Evolutionary conservation across 805 yeast genomes (phyloP).

Genomic region (Blastobotrys americana): DNA sequence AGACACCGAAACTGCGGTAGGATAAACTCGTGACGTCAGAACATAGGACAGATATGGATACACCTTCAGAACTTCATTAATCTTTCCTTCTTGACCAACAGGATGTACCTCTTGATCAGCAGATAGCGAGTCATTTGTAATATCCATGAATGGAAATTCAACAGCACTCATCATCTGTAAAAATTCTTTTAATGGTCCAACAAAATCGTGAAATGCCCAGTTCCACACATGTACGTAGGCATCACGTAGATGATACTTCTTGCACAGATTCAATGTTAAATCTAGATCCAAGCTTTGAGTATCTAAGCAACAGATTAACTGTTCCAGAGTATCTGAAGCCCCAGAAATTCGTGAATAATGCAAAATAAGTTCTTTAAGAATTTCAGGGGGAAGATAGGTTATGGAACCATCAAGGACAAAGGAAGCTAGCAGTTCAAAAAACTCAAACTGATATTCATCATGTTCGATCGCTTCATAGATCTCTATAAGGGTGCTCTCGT

Average conservation of each 20-base stretch:
- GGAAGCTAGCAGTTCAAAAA: slow-evolving; percentile 47
- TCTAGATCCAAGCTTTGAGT: slow-evolving; percentile 68
- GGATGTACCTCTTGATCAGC: no score
- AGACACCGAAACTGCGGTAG: slow-evolving; percentile 50
- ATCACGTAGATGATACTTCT: slow-evolving; percentile 48
- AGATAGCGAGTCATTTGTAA: slow-evolving; percentile 15
- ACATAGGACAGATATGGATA: slow-evolving; percentile 61
- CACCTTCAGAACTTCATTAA: slow-evolving; percentile 30
- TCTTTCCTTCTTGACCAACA: no score
- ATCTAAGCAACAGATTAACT: slow-evolving; percentile 63
- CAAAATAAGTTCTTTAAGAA: slow-evolving; percentile 56
- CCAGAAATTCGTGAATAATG: slow-evolving; percentile 36
- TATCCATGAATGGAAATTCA: slow-evolving; percentile 11
- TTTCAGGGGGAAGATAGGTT: slow-evolving; percentile 48
- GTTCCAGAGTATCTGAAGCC: slow-evolving; percentile 49
- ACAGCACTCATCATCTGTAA: slow-evolving; percentile 28
- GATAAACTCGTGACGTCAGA: slow-evolving; percentile 74
- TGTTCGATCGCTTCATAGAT: slow-evolving; percentile 34
- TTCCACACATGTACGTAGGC: slow-evolving; percentile 68
- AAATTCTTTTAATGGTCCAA: slow-evolving; percentile 62
- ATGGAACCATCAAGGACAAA: slow-evolving; percentile 45
- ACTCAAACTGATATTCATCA: slow-evolving; percentile 20
- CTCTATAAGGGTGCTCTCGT: slow-evolving; percentile 10
- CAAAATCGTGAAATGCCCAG: slow-evolving; percentile 57
- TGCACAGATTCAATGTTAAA: slow-evolving; percentile 58